Conservation (phyloP, 495 filamentous ascomycete species). For the Geoglossum glabrum region DNA sequence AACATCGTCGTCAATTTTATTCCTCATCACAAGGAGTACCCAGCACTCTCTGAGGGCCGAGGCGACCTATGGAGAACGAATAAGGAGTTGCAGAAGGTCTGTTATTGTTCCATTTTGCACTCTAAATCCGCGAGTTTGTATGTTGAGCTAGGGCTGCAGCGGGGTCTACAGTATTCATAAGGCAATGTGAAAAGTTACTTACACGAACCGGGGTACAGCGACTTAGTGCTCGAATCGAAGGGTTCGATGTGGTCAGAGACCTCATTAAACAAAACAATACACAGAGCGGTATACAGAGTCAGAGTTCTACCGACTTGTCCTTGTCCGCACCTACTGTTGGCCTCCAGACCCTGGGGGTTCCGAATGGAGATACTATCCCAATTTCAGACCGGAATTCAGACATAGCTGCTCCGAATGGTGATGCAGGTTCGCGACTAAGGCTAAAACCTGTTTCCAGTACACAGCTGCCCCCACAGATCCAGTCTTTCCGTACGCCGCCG, state of each 20-base stretch:
- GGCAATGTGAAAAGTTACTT: too few relatives aligned
- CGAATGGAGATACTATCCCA: neutral
- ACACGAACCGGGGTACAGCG: slow-evolving; percentile 7
- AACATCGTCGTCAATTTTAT: slow-evolving; percentile 57
- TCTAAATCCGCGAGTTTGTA: too few relatives aligned
- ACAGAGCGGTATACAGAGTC: slow-evolving; percentile 24
- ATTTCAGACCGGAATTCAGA: neutral
- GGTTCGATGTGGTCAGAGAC: slow-evolving; percentile 39
- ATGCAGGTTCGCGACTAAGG: neutral
- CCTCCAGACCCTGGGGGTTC: neutral
- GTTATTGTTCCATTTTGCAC: slow-evolving; percentile 20
- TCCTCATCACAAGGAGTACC: slow-evolving; percentile 49
- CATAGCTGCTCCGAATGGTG: neutral
- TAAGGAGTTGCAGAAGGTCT: slow-evolving; percentile 28
- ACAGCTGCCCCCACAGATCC: neutral
- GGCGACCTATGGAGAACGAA: slow-evolving; percentile 26
- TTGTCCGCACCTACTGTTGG: neutral
- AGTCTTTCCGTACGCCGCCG: neutral
- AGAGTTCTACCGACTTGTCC: neutral
- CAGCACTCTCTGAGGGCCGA: slow-evolving; percentile 24
- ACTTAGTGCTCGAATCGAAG: slow-evolving; percentile 19
- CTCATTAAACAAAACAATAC: slow-evolving; percentile 48
- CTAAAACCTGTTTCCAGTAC: neutral
- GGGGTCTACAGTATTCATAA: too few relatives aligned
- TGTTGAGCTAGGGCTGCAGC: too few relatives aligned